Percentiles rank a stretch among this genome's conserved stretches.
These are phyloP conservation scores for Arxiozyma telluris DNA, from an alignment of 1,139 yeast species.

Conservation along the genomic window DNA sequence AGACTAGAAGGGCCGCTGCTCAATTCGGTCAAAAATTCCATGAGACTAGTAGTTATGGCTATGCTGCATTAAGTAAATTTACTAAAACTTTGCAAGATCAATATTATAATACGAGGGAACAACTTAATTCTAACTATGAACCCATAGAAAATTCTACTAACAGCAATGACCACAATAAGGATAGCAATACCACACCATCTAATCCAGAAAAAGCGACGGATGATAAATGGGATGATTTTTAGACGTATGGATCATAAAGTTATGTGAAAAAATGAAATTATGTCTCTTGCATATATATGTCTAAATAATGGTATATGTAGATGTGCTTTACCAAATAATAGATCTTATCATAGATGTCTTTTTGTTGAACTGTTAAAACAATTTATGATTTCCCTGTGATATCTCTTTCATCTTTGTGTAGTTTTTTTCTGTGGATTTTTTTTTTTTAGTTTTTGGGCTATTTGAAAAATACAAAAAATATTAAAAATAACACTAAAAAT, in stretches of 20 bases:
- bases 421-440: too few relatives aligned
- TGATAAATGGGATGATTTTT: constrained; percentile 6
- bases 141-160: neutral
- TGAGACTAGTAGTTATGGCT: constrained; percentile 71
- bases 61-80: constrained; percentile 54
- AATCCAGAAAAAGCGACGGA: neutral
- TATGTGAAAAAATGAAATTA: too few relatives aligned
- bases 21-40: constrained; percentile 93
- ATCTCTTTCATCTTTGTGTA: too few relatives aligned
- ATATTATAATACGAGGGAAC: constrained; percentile 9
- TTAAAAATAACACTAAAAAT: too few relatives aligned
- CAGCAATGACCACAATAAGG: neutral
- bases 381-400: neutral
- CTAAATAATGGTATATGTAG: too few relatives aligned
- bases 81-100: constrained; percentile 39
- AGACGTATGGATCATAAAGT: neutral
- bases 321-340: neutral
- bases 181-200: neutral
- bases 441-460: too few relatives aligned
- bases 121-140: neutral
- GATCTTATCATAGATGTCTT: neutral
- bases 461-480: too few relatives aligned
- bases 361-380: neutral
- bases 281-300: neutral
- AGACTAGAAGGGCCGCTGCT: constrained; percentile 84